Base-by-base conservation (phyloP, 2,329 filamentous ascomycete species). In the Ciborinia camelliae region DNA sequence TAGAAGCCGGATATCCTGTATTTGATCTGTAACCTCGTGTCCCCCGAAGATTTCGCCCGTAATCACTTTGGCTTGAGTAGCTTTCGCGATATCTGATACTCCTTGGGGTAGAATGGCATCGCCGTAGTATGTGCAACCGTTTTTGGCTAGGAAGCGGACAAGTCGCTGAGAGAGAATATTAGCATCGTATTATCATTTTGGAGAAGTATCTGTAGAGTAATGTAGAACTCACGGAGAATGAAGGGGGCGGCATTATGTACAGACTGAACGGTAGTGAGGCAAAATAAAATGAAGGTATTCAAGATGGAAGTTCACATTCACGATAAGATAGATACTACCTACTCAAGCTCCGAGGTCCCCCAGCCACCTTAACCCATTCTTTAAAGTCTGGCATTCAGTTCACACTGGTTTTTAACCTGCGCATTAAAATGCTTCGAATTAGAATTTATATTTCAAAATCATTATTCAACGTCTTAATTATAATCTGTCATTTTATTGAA, bases 51-150 rank as follows among this genome's bases (percentile, higher is more conserved):
- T 85, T 69, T 87, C 81, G 45, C 89, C 89, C 23, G 79, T 78
- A 68, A 91, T 85, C 55, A 91, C 79, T 58, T 78, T 83, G 28
- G 89, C 89, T 70, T 83, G 81, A 58, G 79, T 84, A 1, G 83
- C 81, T 76, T 86, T 82, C 66, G 83, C 78, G 68, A 90, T 81
- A 71, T 91, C 86, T 57, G 75, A 84, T 47, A 82, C 77, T 26
- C 86, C 86, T 0, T 76, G 62, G 4, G 87, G 86, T 26, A 91
- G 82, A 64, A 92, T 85, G 66, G 90, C 89, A 77, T 92, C 88
- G 70, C 90, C 90, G 69, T 91, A 90, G 76, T 90, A 89, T 43
- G 84, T 82, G 64, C 81, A 81, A 74, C 89, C 89, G 72, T 92
- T 87, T 71, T 83, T 85, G 71, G 88, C 86, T 10, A 91, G 82